Evolutionary conservation across 306 rosid species (phyloP), one percentile per base, ranked within the genome.

Genomic region (Cucumis hystrix): DNA sequence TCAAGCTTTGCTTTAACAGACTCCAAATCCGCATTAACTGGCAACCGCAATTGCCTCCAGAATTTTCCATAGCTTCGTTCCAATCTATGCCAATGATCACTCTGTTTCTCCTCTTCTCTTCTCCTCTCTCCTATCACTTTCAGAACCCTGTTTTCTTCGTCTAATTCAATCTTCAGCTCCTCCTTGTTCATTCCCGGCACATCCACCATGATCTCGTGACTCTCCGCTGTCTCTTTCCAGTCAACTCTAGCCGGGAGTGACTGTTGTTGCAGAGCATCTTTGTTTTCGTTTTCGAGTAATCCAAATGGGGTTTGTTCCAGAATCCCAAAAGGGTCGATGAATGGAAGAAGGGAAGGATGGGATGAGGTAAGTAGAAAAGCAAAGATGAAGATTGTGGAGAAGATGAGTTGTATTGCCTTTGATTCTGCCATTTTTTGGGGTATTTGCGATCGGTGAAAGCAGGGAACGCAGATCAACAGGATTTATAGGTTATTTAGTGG

Each of bases 201-300:
- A 4, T 91, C 96, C 70, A 91, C 8, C 82, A 60, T 86, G n/a
- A 91, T 91, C 7, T 80, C 81, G 41, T 89, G 96, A 1, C 86
- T 83, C 55, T 91, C 90, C 4, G 88, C 77, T 2, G 90, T 87
- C 83, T 91, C 93, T 75, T 87, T 91, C 96, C 93, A 91, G 81
- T 89, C 93, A 14, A 83, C 93, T 73, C 86, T 87, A 1, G 83
- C 87, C 4, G 88, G 84, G 5, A 89, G 41, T n/a, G 80, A 52
- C 10, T 59, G 51, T 17, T 78, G 56, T 78, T 51, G 51, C 40
- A 23, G 16, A 63, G 75, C 66, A 18, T 89, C 91, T 63, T 20
- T 33, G 69, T 33, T 33, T 0, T 60, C 81, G 49, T 78, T 89
- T 6, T 71, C 84, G 6, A 89, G 54, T 13, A 47, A 58, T 16